Evolutionary conservation across 495 filamentous ascomycete genomes (phyloP), one percentile per base, ranked within the genome.

Genomic region (Penicillium coprophilum): DNA sequence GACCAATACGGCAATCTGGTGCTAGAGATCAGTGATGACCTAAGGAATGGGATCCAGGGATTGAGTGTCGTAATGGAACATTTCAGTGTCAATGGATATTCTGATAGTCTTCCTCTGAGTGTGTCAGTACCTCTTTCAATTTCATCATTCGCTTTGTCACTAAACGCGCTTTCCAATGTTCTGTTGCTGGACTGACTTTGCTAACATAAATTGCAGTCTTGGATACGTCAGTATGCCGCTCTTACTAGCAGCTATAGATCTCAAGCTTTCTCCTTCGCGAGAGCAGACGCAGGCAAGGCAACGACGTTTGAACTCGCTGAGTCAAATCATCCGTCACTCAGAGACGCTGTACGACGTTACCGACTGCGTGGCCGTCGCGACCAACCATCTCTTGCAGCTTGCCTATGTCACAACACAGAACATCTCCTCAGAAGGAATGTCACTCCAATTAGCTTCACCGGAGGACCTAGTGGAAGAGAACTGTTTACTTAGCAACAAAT

Each of bases 191-290:
- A 46, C 7, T 1, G 9, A 20, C 23, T n/a, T 2, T 15, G 20
- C 20, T 47, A 13, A 47, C 23, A 28, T 15, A 6, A 6, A 20
- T 4, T 19, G 12, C 27, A 69, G 71, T 9, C 60, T 73, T 1
- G 71, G 57, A 9, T 73, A 70, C n/a, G 63, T 65, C 5, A 66
- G 59, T 1, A 73, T 73, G 69, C 71, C 71, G 0, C 60, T 73
- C 0, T 57, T 73, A 4, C 58, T 73, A 31, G 64, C 71, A 12
- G 71, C 71, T 7, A 73, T 73, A 24, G 62, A 73, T 23, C 55
- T 73, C 19, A 73, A 73, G 6, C 63, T 73, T 21, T 71, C 71
- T 0, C 62, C 67, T 8, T 62, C 67, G 1, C 24, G 46, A 0
- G n/a, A 46, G 0, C 61, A 69, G 45, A 59, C 66, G 38, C 41